A percentile compares a stretch with the other conserved stretches of the same genome.
phyloP scores from a whole-genome alignment of 805 yeast genomes.

The Lipomyces orientalis region DNA sequence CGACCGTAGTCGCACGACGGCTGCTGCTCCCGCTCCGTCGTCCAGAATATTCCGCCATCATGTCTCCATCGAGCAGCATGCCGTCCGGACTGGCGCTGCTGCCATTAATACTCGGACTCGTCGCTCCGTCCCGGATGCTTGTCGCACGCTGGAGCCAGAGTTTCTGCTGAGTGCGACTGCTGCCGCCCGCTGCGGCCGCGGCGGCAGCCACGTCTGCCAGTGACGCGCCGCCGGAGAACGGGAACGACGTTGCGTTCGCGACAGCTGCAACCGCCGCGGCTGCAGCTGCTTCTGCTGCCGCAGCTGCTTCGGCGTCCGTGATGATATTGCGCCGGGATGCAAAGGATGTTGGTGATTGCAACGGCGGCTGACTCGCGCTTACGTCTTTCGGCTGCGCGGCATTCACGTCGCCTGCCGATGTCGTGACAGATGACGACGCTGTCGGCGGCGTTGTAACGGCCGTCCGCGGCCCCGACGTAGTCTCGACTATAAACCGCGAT shows the following conservation, averaged over 20 bases:
- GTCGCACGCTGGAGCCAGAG: constrained; percentile 25
- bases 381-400: not conserved
- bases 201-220: constrained; percentile 34
- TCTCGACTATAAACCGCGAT: constrained; percentile 29
- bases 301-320: constrained; percentile 34
- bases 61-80: not conserved
- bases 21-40: constrained; percentile 6
- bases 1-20: not conserved
- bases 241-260: constrained; percentile 18
- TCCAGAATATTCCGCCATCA: not conserved
- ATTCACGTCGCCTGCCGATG: not conserved
- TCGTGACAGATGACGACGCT: constrained; percentile 6
- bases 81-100: constrained; percentile 8
- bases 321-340: constrained; percentile 22
- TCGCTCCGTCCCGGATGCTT: not conserved
- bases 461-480: not conserved
- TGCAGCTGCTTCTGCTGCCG: constrained; percentile 36
- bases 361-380: constrained; percentile 1
- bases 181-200: constrained; percentile 22
- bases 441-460: constrained; percentile 11
- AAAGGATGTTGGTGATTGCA: constrained; percentile 11
- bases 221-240: constrained; percentile 26
- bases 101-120: not conserved
- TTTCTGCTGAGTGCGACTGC: constrained; percentile 23
- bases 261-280: constrained; percentile 37